Base-by-base conservation (phyloP, 1,284 basidiomycete genomes). In the Sanghuangporus weigelae region DNA sequence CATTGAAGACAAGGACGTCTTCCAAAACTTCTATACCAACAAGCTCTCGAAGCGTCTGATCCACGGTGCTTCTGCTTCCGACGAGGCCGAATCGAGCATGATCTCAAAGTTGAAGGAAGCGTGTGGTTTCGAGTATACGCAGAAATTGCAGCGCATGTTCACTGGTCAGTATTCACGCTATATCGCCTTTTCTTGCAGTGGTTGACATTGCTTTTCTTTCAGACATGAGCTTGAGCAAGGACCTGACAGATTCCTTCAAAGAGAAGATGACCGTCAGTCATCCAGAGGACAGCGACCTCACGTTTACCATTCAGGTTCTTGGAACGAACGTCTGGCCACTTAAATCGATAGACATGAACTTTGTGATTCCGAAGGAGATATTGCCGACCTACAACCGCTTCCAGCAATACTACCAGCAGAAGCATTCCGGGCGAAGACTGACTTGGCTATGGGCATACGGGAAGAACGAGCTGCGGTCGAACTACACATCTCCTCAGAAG, bases 371-470 rank as follows among this genome's bases (percentile, higher is more conserved):
- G 2, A 80, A 86, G 5, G 95, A 98, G 72, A 90, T 99, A 68
- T 78, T 89, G 50, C 82, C 89, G 14, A 93, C 92, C 1, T 95
- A 95, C 75, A 92, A 98, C 69, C 87, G 93, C 19, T 99, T 99
- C 82, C 86, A 89, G 69, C 87, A 91, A 69, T 98, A 95, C 80
- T 98, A 98, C 77, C 89, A 93, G 71, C 90, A 89, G 70, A 95
- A 96, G 77, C 94, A 96, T 76, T 92, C 90, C 3, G 96, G 96
- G 23, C 91, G 97, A 66, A 97, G 97, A 72, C 82, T 99, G 31
- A 96, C 93, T 0, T 99, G 96, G 96, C 77, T 98, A 19, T 98
- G 96, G 96, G 96, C 98, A 73, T 91, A 96, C 74, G 95, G 90
- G 40, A 96, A 96, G 81, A 96, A 95, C 78, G 97, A 99, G 74